These are phyloP conservation scores for Parathielavia hyrcaniae DNA, from an alignment of 495 filamentous ascomycete species.

Conservation along the genomic window DNA sequence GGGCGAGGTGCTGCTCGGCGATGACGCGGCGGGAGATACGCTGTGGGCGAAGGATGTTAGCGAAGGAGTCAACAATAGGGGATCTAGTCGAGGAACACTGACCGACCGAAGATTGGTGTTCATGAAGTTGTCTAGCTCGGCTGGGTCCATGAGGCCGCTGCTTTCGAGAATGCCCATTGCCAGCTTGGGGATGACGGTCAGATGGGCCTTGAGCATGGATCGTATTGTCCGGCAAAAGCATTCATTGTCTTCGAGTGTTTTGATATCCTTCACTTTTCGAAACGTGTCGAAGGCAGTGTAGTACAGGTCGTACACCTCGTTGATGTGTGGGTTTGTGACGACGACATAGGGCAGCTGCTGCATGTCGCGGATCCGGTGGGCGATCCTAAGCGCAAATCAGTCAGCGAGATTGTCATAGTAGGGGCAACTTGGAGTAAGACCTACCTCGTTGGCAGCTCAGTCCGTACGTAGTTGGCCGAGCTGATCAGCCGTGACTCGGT, in stretches of 20 bases:
- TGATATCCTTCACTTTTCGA: slow-evolving; percentile 74
- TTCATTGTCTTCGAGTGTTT: slow-evolving; percentile 85
- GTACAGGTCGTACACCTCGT: slow-evolving; percentile 93
- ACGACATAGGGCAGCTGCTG: slow-evolving; percentile 94
- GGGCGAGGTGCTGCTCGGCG: slow-evolving; percentile 90
- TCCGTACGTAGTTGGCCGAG: slow-evolving; percentile 95
- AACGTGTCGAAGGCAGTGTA: slow-evolving; percentile 90
- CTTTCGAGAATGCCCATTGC: slow-evolving; percentile 92
- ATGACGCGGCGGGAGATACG: slow-evolving; percentile 94
- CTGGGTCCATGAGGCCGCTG: slow-evolving; percentile 65
- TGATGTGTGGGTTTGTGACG: slow-evolving; percentile 89
- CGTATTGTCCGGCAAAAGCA: slow-evolving; percentile 74
- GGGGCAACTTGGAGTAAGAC: slow-evolving; percentile 10
- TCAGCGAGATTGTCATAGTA: background rate
- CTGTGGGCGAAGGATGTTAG: slow-evolving; percentile 35
- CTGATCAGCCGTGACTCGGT: slow-evolving; percentile 84
- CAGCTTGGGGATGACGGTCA: slow-evolving; percentile 87
- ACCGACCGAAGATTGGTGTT: slow-evolving; percentile 86
- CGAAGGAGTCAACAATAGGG: background rate
- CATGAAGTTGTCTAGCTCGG: slow-evolving; percentile 89
- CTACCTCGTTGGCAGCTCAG: slow-evolving; percentile 84
- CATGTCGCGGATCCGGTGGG: slow-evolving; percentile 94
- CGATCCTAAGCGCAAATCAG: slow-evolving; percentile 49
- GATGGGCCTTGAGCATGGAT: slow-evolving; percentile 74
- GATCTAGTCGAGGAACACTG: slow-evolving; percentile 31